Evolutionary conservation across 2,329 filamentous ascomycete species (phyloP), one percentile per base, ranked within the genome.

Genomic region (Taxawa tesnikishii): DNA sequence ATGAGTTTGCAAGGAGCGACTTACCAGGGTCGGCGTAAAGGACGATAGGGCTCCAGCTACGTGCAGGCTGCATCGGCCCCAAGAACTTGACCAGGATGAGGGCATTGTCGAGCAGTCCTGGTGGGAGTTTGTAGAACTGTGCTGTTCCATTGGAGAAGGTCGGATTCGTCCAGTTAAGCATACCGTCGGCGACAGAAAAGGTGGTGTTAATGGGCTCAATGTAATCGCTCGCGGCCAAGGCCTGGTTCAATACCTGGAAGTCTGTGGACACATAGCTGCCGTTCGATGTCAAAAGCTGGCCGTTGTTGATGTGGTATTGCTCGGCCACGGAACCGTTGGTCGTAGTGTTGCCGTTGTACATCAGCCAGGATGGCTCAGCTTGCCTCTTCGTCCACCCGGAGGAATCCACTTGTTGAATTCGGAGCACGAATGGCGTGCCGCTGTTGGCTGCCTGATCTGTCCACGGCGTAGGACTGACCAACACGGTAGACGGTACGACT

Each of bases 281-380:
- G 17, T 42, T 34, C 10, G 35, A 30, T 12, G 32, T 40, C 5
- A 31, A 17, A 4, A 55, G 33, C 13, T 42, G 41, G 4, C 49
- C 49, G 29, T 45, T 37, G 7, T 40, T 32, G 29, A 57, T 52
- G 6, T 35, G 33, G 38, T 49, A 56, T 15, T 45, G 41, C 6
- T 45, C 47, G 2, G 53, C 54, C 17, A 39, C 15, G 14, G 35
- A 43, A 8, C 38, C 32, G 25, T 53, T 39, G 7, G 45, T 50
- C 3, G 53, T 54, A 5, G 49, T 51, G 33, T 52, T 51, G 8
- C 54, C 53, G 25, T 50, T 47, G 4, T 38, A 35, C 24, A 46
- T 44, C 2, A 56, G 28, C 40, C 47, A 57, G 11, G 43, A 42
- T 1, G 36, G 31, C 15, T 24, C 36, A 8, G 16, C 19, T n/a